Percentiles rank a stretch among this genome's conserved stretches.
phyloP scores from a whole-genome alignment of 257 asterid genomes.

The Misopates orontium region DNA sequence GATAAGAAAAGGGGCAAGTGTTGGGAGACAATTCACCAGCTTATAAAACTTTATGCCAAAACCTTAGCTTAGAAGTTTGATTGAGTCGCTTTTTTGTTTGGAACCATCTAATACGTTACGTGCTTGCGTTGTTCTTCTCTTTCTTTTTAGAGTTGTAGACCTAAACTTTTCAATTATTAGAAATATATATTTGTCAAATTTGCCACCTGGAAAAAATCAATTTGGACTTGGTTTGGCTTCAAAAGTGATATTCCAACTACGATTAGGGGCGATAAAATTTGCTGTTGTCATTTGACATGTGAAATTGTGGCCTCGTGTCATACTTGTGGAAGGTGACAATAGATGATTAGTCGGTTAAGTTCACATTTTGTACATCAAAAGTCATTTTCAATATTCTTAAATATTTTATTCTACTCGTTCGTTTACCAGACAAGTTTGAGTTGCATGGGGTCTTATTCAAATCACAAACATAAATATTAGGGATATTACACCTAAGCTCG shows the following conservation, averaged over 20 bases:
- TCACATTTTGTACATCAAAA: too few relatives aligned
- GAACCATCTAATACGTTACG: constrained; percentile 21
- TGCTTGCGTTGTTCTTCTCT: constrained; percentile 31
- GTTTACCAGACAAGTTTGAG: too few relatives aligned
- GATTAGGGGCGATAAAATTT: neutral
- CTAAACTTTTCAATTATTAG: neutral
- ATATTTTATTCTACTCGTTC: too few relatives aligned
- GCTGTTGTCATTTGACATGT: neutral
- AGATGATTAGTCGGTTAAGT: too few relatives aligned
- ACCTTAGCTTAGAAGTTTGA: constrained; percentile 42
- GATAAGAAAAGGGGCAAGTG: constrained; percentile 30
- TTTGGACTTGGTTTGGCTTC: neutral
- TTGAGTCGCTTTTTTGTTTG: constrained; percentile 27
- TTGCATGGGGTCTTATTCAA: too few relatives aligned
- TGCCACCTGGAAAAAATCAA: neutral
- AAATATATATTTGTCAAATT: neutral
- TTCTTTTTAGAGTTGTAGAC: neutral
- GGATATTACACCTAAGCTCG: too few relatives aligned
- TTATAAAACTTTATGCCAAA: constrained; percentile 23
- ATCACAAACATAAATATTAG: too few relatives aligned
- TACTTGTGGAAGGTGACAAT: neutral
- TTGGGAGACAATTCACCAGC: constrained; percentile 31
- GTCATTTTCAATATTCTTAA: too few relatives aligned
- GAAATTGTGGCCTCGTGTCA: neutral
- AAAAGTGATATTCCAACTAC: neutral